Percentiles rank a stretch among this genome's conserved stretches.
Evolutionary conservation across 306 rosid species (phyloP).

Genomic region (Vigna angularis): DNA sequence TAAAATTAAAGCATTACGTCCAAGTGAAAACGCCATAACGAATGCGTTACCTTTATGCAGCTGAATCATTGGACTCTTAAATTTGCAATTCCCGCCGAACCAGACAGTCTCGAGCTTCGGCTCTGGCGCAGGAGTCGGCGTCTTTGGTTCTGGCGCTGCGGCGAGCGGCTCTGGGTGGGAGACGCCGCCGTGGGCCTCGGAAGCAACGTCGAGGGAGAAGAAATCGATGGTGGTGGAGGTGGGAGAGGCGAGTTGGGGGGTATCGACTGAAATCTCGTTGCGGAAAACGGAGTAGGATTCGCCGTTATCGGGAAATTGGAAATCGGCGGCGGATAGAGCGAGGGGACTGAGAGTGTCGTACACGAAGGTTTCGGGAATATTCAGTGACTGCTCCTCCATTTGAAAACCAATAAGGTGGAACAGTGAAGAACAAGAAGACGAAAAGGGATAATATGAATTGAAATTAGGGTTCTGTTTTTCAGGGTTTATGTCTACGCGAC

Average conservation of each 20-base stretch:
- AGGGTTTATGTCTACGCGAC: constrained; percentile 39
- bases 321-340: constrained; percentile 41
- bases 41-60: constrained; percentile 79
- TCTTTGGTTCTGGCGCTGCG: constrained; percentile 47
- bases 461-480: constrained; percentile 34
- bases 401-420: constrained; percentile 5
- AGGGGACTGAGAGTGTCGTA: constrained; percentile 71
- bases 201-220: constrained; percentile 75
- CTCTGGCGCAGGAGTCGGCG: constrained; percentile 60
- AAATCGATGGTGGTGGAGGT: constrained; percentile 58
- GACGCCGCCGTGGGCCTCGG: constrained; percentile 43
- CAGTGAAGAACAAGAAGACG: not conserved
- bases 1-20: not conserved
- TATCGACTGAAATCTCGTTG: constrained; percentile 67
- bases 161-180: constrained; percentile 27
- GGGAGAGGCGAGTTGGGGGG: constrained; percentile 46
- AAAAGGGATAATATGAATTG: not conserved
- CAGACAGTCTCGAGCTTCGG: constrained; percentile 79
- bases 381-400: constrained; percentile 53
- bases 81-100: constrained; percentile 78
- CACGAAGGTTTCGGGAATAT: constrained; percentile 44
- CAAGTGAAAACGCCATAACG: not conserved
- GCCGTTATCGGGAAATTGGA: constrained; percentile 47
- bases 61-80: constrained; percentile 94
- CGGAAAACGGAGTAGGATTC: constrained; percentile 73